A percentile compares a stretch with the other conserved stretches of the same genome.
Evolutionary conservation across 129 eudicot genomes (phyloP).

Genomic region (Pseudognaphalium luteoalbum): DNA sequence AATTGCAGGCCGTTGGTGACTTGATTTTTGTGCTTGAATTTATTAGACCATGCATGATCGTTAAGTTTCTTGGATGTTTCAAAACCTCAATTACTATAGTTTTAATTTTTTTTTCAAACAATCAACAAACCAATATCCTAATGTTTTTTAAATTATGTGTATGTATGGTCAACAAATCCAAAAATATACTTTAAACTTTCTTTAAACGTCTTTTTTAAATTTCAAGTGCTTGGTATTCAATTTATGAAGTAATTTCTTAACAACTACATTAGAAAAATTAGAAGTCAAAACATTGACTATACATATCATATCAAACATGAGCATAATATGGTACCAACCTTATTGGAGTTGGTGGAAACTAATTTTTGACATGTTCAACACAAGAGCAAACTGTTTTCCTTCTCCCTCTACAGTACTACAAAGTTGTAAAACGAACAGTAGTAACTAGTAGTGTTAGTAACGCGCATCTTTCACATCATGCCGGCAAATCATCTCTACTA

Average conservation of each 20-base stretch:
- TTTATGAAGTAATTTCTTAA: not conserved
- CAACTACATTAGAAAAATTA: not conserved
- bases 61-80: conserved; percentile 19
- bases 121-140: not conserved
- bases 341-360: not conserved
- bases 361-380: not conserved
- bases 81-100: not conserved
- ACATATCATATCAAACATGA: not conserved
- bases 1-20: conserved; percentile 25
- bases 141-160: not conserved
- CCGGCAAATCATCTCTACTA: not conserved
- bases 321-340: not conserved
- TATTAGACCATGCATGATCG: not conserved
- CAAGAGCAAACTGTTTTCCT: not conserved
- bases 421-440: not conserved
- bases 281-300: not conserved
- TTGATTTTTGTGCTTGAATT: conserved; percentile 14
- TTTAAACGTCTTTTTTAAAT: not conserved
- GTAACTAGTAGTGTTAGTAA: not conserved
- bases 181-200: not conserved
- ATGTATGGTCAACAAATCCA: not conserved
- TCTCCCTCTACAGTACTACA: too few relatives aligned
- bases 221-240: not conserved
- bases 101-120: not conserved
- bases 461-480: not conserved